Conservation (phyloP, 1,284 basidiomycete genomes). For the Malassezia restricta region DNA sequence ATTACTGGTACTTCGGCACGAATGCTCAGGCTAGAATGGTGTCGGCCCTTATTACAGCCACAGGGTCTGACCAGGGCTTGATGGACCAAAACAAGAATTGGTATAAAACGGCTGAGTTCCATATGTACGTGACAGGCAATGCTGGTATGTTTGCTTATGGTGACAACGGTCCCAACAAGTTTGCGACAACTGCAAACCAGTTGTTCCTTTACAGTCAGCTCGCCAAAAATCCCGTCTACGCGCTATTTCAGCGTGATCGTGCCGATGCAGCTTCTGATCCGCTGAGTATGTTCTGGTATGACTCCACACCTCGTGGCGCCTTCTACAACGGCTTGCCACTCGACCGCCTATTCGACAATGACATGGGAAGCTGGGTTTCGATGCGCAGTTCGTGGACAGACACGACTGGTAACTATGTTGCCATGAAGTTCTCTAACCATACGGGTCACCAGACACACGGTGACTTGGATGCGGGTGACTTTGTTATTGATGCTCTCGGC, state of each 20-base stretch:
- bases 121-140: conserved; percentile 76
- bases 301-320: conserved; percentile 66
- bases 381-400: conserved; percentile 90
- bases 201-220: conserved; percentile 34
- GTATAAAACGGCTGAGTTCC: conserved; percentile 67
- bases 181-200: conserved; percentile 50
- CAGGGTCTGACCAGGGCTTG: conserved; percentile 68
- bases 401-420: conserved; percentile 66
- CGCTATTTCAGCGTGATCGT: conserved; percentile 85
- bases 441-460: conserved; percentile 72
- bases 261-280: conserved; percentile 67
- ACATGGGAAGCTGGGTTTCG: conserved; percentile 63
- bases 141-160: conserved; percentile 83
- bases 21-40: conserved; percentile 86
- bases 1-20: conserved; percentile 56
- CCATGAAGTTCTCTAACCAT: conserved; percentile 70
- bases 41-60: conserved; percentile 68
- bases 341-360: conserved; percentile 63
- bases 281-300: conserved; percentile 95
- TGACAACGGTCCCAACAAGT: conserved; percentile 93
- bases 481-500: conserved; percentile 86
- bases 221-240: conserved; percentile 54
- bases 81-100: conserved; percentile 52
- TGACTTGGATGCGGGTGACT: conserved; percentile 82
- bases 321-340: conserved; percentile 79